These are phyloP conservation scores for Sporobolomyces roseus DNA, from an alignment of 768 basidiomycete species.

Conservation along the genomic window DNA sequence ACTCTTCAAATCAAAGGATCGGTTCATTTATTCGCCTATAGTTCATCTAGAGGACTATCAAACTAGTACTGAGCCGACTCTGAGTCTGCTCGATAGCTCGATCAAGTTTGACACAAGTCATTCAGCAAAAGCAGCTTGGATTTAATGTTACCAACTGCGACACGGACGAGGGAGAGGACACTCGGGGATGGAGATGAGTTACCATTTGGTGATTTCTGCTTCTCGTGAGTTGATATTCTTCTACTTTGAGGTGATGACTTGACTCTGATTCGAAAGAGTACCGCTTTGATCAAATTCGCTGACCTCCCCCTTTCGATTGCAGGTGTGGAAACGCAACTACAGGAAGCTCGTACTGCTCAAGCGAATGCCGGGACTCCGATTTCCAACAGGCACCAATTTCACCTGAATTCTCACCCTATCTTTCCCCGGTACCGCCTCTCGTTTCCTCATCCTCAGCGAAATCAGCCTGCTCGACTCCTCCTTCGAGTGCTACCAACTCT, in stretches of 20 bases:
- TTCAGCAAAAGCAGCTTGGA: too few species aligned
- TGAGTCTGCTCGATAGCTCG: too few species aligned
- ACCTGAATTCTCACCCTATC: conserved; percentile 35
- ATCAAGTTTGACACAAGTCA: too few species aligned
- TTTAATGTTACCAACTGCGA: too few species aligned
- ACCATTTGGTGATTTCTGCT: conserved; percentile 36
- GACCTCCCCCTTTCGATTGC: background rate
- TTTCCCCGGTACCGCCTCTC: conserved; percentile 31
- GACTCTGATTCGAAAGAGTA: too few species aligned
- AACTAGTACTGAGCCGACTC: too few species aligned
- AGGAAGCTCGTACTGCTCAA: conserved; percentile 30
- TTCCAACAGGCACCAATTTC: conserved; percentile 14
- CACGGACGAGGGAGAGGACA: conserved; percentile 5
- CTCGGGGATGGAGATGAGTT: conserved; percentile 19
- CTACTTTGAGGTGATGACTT: too few species aligned
- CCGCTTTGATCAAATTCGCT: background rate
- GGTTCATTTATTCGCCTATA: too few species aligned
- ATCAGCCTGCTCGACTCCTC: conserved; percentile 33
- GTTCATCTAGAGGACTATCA: too few species aligned
- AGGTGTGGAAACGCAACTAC: conserved; percentile 36
- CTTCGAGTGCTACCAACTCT: conserved; percentile 28
- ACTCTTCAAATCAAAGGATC: too few species aligned
- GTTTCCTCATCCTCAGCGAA: conserved; percentile 31
- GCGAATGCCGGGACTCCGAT: conserved; percentile 28
- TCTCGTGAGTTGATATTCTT: conserved; percentile 18